Evolutionary conservation across 192 early-diverging fungal genomes (phyloP).

Genomic region (Coemansia sp.): DNA sequence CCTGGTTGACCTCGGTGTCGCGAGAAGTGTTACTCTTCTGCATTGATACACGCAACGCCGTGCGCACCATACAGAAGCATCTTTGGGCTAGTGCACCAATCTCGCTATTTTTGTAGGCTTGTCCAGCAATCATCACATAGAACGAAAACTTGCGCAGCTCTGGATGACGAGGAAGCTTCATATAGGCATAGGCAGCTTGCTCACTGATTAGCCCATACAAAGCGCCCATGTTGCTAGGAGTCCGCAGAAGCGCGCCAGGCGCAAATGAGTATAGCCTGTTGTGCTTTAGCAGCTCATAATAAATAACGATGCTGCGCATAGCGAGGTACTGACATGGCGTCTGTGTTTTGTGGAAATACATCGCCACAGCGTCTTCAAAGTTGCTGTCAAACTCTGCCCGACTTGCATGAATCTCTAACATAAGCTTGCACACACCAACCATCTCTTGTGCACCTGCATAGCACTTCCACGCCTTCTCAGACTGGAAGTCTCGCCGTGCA

Average conservation of each 20-base stretch:
- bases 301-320: constrained; percentile 69
- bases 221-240: constrained; percentile 53
- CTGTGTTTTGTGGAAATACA: constrained; percentile 62
- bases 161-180: constrained; percentile 58
- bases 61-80: constrained; percentile 63
- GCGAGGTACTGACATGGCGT: constrained; percentile 62
- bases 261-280: constrained; percentile 68
- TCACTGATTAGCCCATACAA: constrained; percentile 81
- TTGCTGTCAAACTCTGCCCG: constrained; percentile 53
- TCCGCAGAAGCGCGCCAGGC: constrained; percentile 56
- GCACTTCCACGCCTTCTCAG: constrained; percentile 76
- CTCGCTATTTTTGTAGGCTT: constrained; percentile 73
- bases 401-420: constrained; percentile 64
- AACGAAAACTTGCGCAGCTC: constrained; percentile 87
- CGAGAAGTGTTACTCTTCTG: no score
- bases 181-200: constrained; percentile 82
- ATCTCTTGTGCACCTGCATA: constrained; percentile 85
- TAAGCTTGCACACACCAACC: constrained; percentile 79
- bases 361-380: constrained; percentile 72
- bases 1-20: not conserved
- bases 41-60: constrained; percentile 16
- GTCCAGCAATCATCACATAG: constrained; percentile 83
- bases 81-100: constrained; percentile 77
- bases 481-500: constrained; percentile 80
- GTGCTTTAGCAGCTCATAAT: constrained; percentile 80